Evolutionary conservation across 305 asterid genomes (phyloP).

Genomic region (Fraxinus angustifolia): DNA sequence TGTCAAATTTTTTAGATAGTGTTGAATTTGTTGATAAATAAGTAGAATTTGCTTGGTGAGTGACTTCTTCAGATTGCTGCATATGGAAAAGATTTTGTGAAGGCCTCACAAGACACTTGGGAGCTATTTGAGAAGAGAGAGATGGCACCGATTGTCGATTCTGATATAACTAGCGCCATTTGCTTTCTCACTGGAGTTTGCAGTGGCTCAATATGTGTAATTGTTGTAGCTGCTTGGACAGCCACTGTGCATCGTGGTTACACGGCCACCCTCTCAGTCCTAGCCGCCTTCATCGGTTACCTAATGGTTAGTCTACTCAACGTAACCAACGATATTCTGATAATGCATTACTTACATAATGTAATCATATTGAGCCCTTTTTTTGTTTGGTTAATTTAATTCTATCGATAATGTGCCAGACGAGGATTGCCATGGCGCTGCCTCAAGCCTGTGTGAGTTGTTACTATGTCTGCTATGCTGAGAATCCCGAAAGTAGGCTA

Average conservation of each 20-base stretch:
- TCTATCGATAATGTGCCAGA: slow-evolving; percentile 38
- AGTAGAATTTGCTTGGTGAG: background rate
- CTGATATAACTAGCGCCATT: slow-evolving; percentile 83
- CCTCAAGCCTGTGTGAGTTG: slow-evolving; percentile 94
- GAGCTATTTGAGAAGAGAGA: slow-evolving; percentile 67
- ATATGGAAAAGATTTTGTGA: slow-evolving; percentile 78
- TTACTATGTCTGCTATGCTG: slow-evolving; percentile 91
- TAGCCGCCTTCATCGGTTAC: slow-evolving; percentile 80
- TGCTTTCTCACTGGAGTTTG: slow-evolving; percentile 88
- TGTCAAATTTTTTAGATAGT: background rate
- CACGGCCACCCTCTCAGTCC: slow-evolving; percentile 61
- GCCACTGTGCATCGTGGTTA: slow-evolving; percentile 55
- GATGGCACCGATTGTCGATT: slow-evolving; percentile 72
- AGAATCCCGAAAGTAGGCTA: slow-evolving; percentile 68
- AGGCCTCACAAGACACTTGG: slow-evolving; percentile 93
- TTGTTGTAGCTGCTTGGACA: slow-evolving; percentile 83
- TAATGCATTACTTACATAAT: slow-evolving; percentile 14
- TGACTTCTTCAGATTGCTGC: slow-evolving; percentile 64
- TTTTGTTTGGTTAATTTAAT: slow-evolving; percentile 7
- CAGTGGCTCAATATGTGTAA: slow-evolving; percentile 84
- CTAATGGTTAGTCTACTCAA: slow-evolving; percentile 60
- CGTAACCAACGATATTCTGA: slow-evolving; percentile 6
- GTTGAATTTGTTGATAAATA: background rate
- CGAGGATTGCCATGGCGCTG: slow-evolving; percentile 93
- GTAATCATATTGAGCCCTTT: slow-evolving; percentile 20